Evolutionary conservation across 768 basidiomycete genomes (phyloP).

Genomic region (Hygrocybe punicea): DNA sequence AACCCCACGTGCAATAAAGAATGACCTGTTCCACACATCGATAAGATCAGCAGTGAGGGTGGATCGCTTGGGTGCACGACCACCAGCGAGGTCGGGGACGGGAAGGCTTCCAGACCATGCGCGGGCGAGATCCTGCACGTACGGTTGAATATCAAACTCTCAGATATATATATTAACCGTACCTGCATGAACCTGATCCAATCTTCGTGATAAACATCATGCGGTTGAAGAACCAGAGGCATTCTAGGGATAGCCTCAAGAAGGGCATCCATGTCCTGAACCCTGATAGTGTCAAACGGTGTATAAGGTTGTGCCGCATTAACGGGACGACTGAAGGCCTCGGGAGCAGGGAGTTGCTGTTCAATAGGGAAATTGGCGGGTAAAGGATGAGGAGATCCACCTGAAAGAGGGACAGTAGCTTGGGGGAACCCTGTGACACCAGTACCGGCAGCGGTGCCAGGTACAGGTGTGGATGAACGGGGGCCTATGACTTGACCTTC

Average conservation of each 20-base stretch:
- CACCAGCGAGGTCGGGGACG: conserved; percentile 48
- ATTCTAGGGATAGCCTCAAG: conserved; percentile 64
- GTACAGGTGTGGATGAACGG: conserved; percentile 51
- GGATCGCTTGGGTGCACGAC: conserved; percentile 54
- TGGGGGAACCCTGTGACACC: conserved; percentile 18
- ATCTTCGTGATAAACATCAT: conserved; percentile 75
- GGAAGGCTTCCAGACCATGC: conserved; percentile 79
- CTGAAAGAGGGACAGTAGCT: conserved; percentile 10
- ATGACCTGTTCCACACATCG: conserved; percentile 75
- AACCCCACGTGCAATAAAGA: conserved; percentile 71
- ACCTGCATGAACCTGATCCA: conserved; percentile 81
- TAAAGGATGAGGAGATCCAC: conserved; percentile 35
- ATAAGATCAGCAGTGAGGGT: conserved; percentile 65
- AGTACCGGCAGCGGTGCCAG: conserved; percentile 29
- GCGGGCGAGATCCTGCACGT: conserved; percentile 60
- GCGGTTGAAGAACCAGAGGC: conserved; percentile 66
- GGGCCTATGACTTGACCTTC: conserved; percentile 17
- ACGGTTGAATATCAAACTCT: conserved; percentile 1
- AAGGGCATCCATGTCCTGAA: conserved; percentile 76
- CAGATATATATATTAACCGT: conserved; percentile 18
- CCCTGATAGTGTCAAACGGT: conserved; percentile 65
- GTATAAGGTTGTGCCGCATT: conserved; percentile 65
- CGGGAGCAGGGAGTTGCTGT: conserved; percentile 56
- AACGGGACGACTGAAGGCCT: conserved; percentile 70
- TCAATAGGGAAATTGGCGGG: conserved; percentile 29